phyloP scores from a whole-genome alignment of 139 green algal genomes.

The Chlamydomonas asymmetrica region DNA sequence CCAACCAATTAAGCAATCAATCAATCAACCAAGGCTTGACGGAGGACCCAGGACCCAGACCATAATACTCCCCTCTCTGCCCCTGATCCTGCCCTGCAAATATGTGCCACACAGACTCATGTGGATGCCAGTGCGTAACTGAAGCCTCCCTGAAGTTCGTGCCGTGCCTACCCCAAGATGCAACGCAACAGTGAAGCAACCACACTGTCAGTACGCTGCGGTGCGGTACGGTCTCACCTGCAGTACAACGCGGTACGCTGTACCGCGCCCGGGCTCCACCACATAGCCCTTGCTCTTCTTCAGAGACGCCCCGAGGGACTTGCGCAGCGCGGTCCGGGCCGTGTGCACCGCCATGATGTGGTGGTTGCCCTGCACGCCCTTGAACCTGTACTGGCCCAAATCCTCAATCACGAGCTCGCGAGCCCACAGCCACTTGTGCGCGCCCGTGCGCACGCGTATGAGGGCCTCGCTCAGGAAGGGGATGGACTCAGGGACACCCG shows the following conservation, averaged over 20 bases:
- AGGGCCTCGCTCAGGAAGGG: conserved; percentile 8
- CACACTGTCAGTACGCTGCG: too few relatives aligned
- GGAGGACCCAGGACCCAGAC: too few relatives aligned
- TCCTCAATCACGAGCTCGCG: conserved; percentile 26
- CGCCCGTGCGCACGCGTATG: conserved; percentile 12
- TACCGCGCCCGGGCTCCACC: conserved; percentile 27
- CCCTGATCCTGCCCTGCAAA: too few relatives aligned
- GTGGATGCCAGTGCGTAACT: too few relatives aligned
- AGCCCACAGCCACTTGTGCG: conserved; percentile 27
- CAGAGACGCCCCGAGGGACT: conserved; percentile 33
- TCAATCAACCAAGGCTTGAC: too few relatives aligned
- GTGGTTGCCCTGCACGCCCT: conserved; percentile 51
- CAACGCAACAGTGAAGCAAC: too few relatives aligned
- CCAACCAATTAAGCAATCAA: too few relatives aligned
- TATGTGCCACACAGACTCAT: too few relatives aligned
- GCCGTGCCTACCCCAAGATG: too few relatives aligned
- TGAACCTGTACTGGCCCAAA: conserved; percentile 48
- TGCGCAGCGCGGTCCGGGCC: conserved; percentile 27
- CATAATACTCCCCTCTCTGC: too few relatives aligned
- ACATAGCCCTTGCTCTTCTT: conserved; percentile 46
- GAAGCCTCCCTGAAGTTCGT: too few relatives aligned
- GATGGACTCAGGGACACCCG: conserved; percentile 10
- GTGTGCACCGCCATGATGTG: conserved; percentile 38
- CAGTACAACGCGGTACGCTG: conserved; percentile 33
- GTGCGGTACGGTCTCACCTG: too few relatives aligned